Conservation (phyloP, 2,329 filamentous ascomycete species). For the Lomentospora prolificans region DNA sequence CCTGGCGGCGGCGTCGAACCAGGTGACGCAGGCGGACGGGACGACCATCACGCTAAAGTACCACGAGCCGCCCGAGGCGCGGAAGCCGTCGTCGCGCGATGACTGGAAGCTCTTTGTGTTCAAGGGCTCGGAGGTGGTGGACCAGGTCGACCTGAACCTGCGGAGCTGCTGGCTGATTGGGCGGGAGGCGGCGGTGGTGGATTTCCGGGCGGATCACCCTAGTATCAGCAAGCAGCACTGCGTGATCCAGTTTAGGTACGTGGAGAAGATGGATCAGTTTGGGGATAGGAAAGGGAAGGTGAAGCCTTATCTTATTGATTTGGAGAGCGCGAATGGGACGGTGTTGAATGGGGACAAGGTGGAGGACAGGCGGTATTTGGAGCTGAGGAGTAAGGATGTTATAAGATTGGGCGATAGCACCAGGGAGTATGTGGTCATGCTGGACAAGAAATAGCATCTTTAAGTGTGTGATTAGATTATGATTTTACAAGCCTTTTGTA, state of each 20-base stretch:
- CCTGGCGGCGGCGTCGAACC: constrained; percentile 80
- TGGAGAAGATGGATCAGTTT: constrained; percentile 75
- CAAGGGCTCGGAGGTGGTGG: constrained; percentile 69
- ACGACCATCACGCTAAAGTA: constrained; percentile 82
- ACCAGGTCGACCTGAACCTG: constrained; percentile 65
- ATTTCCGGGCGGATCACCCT: constrained; percentile 77
- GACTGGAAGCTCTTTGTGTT: constrained; percentile 90
- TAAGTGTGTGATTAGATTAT: no score
- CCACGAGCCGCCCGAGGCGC: constrained; percentile 86
- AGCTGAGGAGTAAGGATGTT: constrained; percentile 82
- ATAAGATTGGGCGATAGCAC: constrained; percentile 79
- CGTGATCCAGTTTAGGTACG: constrained; percentile 83
- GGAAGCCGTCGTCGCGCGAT: constrained; percentile 70
- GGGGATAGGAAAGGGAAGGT: constrained; percentile 73
- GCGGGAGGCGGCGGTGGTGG: constrained; percentile 68
- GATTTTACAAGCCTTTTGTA: no score
- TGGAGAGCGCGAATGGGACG: constrained; percentile 90
- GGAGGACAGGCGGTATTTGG: constrained; percentile 69
- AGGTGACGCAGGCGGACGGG: constrained; percentile 59
- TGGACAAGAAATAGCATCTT: constrained; percentile 28
- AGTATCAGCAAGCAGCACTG: constrained; percentile 94
- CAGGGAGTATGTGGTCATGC: constrained; percentile 92
- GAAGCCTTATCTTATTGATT: constrained; percentile 82
- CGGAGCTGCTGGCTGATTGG: constrained; percentile 90
- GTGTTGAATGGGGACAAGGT: constrained; percentile 66